Conservation (phyloP, 768 basidiomycete genomes). For the Fibroporia radiculosa region DNA sequence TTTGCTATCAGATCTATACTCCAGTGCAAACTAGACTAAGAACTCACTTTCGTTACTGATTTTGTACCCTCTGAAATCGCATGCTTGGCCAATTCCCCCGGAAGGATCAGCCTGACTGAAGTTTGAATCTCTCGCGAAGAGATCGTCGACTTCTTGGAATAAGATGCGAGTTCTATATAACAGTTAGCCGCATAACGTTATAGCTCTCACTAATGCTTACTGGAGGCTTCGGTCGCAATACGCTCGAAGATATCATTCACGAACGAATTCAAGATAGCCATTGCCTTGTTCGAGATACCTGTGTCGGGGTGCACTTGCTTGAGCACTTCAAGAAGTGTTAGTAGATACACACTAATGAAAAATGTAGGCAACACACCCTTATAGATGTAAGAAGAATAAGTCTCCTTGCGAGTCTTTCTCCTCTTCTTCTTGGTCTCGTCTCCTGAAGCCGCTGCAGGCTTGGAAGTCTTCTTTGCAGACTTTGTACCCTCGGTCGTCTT, state of each 20-base stretch:
- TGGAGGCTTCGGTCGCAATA: constrained; percentile 84
- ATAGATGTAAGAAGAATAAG: constrained; percentile 93
- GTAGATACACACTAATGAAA: background rate
- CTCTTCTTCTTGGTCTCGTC: constrained; percentile 72
- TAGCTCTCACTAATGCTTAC: constrained; percentile 34
- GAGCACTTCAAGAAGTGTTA: constrained; percentile 47
- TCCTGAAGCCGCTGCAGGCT: constrained; percentile 45
- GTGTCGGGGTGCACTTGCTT: constrained; percentile 98
- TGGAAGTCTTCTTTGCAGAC: constrained; percentile 52
- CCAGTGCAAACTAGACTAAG: background rate
- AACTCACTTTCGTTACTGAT: constrained; percentile 52
- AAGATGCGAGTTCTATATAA: constrained; percentile 78
- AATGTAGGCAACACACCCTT: constrained; percentile 47
- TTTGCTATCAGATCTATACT: background rate
- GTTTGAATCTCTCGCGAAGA: constrained; percentile 99
- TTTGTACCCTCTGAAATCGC: constrained; percentile 94
- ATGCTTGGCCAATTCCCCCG: constrained; percentile 97
- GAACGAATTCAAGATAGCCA: constrained; percentile 88
- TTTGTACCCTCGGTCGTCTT: constrained; percentile 43
- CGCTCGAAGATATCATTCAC: constrained; percentile 95
- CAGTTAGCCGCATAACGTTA: background rate
- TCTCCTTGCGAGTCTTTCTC: constrained; percentile 85
- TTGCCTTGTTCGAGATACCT: constrained; percentile 96
- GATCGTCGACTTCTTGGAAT: constrained; percentile 99
- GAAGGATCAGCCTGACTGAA: constrained; percentile 88